Evolutionary conservation across 2,329 filamentous ascomycete genomes (phyloP).

Genomic region (Orbilia javanica): DNA sequence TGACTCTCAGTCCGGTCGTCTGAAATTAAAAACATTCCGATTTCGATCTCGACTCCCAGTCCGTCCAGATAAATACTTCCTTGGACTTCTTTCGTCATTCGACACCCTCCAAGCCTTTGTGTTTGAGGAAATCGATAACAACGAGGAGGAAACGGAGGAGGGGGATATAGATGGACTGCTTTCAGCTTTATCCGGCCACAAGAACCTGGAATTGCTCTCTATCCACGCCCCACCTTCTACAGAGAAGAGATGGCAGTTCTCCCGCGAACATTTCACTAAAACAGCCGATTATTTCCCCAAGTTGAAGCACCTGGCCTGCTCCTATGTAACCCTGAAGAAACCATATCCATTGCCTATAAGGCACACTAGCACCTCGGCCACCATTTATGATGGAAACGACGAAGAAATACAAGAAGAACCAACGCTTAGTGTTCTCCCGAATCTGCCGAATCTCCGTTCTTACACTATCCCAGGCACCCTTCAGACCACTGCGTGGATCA

Average conservation of each 20-base stretch:
- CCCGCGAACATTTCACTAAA: not conserved
- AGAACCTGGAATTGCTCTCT: slow-evolving; percentile 8
- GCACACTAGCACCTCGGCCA: not conserved
- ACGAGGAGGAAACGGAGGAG: not conserved
- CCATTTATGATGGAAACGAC: not conserved
- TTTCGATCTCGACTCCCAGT: slow-evolving; percentile 30
- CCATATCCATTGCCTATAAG: not conserved
- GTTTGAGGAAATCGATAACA: slow-evolving; percentile 33
- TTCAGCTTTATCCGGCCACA: slow-evolving; percentile 20
- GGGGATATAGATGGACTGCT: slow-evolving; percentile 17
- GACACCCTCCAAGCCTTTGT: slow-evolving; percentile 35
- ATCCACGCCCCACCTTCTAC: slow-evolving; percentile 11
- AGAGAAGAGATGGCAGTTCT: slow-evolving; percentile 16
- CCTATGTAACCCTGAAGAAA: not conserved
- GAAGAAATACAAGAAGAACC: not conserved
- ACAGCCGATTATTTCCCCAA: slow-evolving; percentile 17
- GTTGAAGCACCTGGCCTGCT: slow-evolving; percentile 19
- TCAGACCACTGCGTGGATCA: not conserved
- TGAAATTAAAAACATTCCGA: slow-evolving; percentile 30
- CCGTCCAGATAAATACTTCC: slow-evolving; percentile 14
- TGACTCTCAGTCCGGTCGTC: not conserved
- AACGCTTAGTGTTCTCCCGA: slow-evolving; percentile 14
- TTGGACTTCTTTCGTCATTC: slow-evolving; percentile 38
- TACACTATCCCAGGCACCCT: slow-evolving; percentile 7
- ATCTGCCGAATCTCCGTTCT: slow-evolving; percentile 13